Evolutionary conservation across 2,329 filamentous ascomycete species (phyloP), one percentile per base, ranked within the genome.

Genomic region (Trichoderma simmonsii): DNA sequence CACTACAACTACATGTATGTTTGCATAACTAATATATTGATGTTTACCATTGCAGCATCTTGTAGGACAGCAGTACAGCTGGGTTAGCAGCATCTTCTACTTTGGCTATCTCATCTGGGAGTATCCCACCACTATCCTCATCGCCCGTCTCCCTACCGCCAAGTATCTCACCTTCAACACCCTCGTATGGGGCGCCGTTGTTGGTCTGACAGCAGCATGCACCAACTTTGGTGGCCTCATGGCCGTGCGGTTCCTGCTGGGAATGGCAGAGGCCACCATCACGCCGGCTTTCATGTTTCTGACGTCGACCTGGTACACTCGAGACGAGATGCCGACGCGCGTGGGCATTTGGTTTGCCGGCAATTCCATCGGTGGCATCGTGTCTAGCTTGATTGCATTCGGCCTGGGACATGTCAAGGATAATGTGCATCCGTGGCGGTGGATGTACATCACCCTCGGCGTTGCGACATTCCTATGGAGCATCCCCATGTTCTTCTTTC

Each of bases 381-480:
- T 84, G 2, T 84, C 85, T 2, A 86, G 84, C 32, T 78, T 88
- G 3, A 78, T 89, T 8, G 86, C 87, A 3, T 90, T 87, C 72
- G 87, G 84, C 3, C 80, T 89, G 8, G 88, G 88, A 0, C 87
- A 90, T 73, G 82, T 89, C 56, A 75, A 82, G 18, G 79, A 84
- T 62, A 72, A 77, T 14, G 76, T 89, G 18, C 81, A 80, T 21
- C 84, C 86, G 4, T 89, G 87, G 87, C 82, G 84, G 65, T 88
- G 85, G 85, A 86, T 90, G 84, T 90, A 87, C 76, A 86, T 87
- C 72, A 81, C 89, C 32, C 81, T 89, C 1, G 88, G 88, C 1
- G 71, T 82, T 0, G 76, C 79, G 0, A 90, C 87, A 0, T 85
- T 87, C 67, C 74, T 87, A 3, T 86, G 87, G 84, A 83, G 83